A percentile compares a stretch with the other conserved stretches of the same genome.
These are phyloP conservation scores for Sesbania bispinosa DNA, from an alignment of 306 rosid species.

Conservation along the genomic window DNA sequence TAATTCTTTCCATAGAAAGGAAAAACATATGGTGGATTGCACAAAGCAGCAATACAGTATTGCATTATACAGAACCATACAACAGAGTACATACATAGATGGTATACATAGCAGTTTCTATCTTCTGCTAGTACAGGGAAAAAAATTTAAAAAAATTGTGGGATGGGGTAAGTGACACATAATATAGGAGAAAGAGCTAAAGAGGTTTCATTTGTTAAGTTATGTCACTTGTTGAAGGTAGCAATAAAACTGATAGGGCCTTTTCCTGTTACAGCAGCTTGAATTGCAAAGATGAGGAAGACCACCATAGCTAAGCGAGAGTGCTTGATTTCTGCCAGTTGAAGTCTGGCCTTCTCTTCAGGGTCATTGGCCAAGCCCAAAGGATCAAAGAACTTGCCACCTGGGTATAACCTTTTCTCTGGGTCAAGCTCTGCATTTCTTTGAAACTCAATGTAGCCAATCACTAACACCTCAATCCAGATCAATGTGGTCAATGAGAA, in stretches of 20 bases:
- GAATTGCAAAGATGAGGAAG: slow-evolving; percentile 70
- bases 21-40: background rate
- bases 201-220: background rate
- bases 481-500: slow-evolving; percentile 62
- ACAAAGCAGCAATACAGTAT: background rate
- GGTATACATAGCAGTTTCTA: slow-evolving; percentile 11
- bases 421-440: slow-evolving; percentile 81
- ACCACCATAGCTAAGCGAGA: slow-evolving; percentile 73
- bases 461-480: slow-evolving; percentile 73
- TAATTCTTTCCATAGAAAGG: too few species aligned
- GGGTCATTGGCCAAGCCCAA: slow-evolving; percentile 61
- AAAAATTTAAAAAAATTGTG: background rate
- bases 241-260: slow-evolving; percentile 68
- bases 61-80: slow-evolving; percentile 7
- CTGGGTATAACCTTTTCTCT: slow-evolving; percentile 76
- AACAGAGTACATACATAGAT: slow-evolving; percentile 5
- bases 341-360: slow-evolving; percentile 63
- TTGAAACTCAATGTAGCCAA: slow-evolving; percentile 80
- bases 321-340: slow-evolving; percentile 82
- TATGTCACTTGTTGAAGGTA: slow-evolving; percentile 61
- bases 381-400: slow-evolving; percentile 76
- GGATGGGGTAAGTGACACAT: background rate
- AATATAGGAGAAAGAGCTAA: background rate
- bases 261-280: slow-evolving; percentile 76
- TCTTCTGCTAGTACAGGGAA: background rate